These are phyloP conservation scores for Pseudozyma tsukubaensis DNA, from an alignment of 1,284 basidiomycete species.

Conservation along the genomic window DNA sequence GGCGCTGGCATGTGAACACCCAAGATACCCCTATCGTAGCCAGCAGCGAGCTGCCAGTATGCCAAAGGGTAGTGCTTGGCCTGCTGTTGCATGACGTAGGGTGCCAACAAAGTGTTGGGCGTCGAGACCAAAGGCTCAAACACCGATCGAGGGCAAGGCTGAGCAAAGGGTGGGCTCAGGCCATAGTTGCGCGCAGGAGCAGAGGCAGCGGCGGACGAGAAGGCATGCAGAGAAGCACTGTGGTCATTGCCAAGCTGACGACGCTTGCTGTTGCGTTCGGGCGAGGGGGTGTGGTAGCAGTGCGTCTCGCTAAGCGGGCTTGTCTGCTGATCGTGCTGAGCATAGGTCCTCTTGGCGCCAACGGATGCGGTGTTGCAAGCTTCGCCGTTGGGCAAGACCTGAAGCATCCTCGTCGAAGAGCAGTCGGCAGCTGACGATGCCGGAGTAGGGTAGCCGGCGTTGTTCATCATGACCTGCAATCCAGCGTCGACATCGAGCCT, in stretches of 20 bases:
- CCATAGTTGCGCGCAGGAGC: conserved; percentile 25
- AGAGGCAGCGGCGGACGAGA: conserved; percentile 9
- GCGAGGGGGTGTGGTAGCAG: conserved; percentile 42
- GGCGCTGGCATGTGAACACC: conserved; percentile 52
- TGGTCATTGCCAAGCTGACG: conserved; percentile 28
- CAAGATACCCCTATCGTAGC: conserved; percentile 48
- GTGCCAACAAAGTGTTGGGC: conserved; percentile 52
- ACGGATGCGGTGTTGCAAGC: not conserved
- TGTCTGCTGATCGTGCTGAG: conserved; percentile 30
- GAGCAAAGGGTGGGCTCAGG: conserved; percentile 44
- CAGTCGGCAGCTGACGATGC: conserved; percentile 29
- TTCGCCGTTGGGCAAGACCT: conserved; percentile 9
- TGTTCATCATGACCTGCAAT: conserved; percentile 34
- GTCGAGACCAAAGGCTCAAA: conserved; percentile 53
- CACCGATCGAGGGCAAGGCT: conserved; percentile 45
- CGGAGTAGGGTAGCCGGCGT: conserved; percentile 34
- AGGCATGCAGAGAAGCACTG: conserved; percentile 23
- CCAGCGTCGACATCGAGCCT: conserved; percentile 31
- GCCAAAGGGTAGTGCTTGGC: conserved; percentile 46
- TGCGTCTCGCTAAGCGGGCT: conserved; percentile 29
- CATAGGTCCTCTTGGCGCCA: conserved; percentile 37
- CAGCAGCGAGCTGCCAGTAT: conserved; percentile 51
- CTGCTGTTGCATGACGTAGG: conserved; percentile 40
- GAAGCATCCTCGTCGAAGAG: conserved; percentile 10
- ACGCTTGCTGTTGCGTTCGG: conserved; percentile 36